Conservation (phyloP, 805 yeast genomes). For the Kazachstania viticola region DNA sequence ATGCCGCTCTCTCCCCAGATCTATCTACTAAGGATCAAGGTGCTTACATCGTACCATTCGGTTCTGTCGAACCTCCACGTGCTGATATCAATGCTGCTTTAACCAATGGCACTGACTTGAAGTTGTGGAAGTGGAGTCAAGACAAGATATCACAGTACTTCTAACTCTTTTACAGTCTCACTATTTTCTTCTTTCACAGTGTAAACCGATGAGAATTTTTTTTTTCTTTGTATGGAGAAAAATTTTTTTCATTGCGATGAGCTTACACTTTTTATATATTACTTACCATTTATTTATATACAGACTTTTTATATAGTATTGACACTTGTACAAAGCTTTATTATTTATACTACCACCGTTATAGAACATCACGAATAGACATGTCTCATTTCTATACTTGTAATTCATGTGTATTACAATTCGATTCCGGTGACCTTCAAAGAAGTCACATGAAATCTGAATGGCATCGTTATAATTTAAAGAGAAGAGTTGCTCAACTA, state of each 20-base stretch:
- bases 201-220: too few species aligned
- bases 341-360: too few species aligned
- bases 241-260: too few species aligned
- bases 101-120: slow-evolving; percentile 14
- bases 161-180: too few species aligned
- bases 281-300: too few species aligned
- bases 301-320: too few species aligned
- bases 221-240: too few species aligned
- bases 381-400: slow-evolving; percentile 42
- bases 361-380: not conserved
- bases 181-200: too few species aligned
- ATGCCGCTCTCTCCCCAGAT: slow-evolving; percentile 28
- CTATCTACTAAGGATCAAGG: slow-evolving; percentile 23
- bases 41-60: slow-evolving; percentile 29
- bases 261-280: too few species aligned
- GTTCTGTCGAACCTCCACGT: slow-evolving; percentile 21
- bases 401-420: slow-evolving; percentile 76
- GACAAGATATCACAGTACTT: slow-evolving; percentile 4
- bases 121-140: slow-evolving; percentile 16
- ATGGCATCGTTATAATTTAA: slow-evolving; percentile 95
- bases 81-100: slow-evolving; percentile 17
- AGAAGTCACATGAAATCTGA: slow-evolving; percentile 91
- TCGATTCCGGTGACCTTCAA: slow-evolving; percentile 66
- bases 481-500: slow-evolving; percentile 81
- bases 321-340: too few species aligned